phyloP scores from a whole-genome alignment of 306 rosid genomes.

The Dalbergia oliveri region DNA sequence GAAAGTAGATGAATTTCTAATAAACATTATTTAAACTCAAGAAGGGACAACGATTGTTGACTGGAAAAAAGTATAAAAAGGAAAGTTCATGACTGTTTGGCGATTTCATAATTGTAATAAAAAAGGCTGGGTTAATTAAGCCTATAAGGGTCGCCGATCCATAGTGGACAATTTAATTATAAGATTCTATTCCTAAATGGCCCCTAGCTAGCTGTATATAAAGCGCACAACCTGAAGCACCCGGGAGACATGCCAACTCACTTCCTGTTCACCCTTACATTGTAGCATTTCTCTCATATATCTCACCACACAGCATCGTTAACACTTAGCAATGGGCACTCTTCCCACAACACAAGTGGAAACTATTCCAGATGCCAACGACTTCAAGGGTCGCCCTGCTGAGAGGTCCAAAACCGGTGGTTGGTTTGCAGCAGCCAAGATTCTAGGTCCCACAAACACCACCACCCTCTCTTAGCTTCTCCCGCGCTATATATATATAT shows the following conservation, averaged over 20 bases:
- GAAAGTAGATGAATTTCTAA: background rate
- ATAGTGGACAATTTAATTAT: background rate
- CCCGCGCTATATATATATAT: too few species aligned
- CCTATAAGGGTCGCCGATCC: background rate
- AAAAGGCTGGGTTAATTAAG: background rate
- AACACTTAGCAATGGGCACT: slow-evolving; percentile 28
- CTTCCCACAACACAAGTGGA: slow-evolving; percentile 63
- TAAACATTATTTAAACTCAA: background rate
- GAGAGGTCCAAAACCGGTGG: slow-evolving; percentile 74
- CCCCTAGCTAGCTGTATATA: background rate
- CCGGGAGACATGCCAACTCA: background rate
- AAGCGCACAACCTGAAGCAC: background rate
- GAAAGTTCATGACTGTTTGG: too few species aligned
- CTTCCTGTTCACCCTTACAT: background rate
- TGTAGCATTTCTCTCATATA: background rate
- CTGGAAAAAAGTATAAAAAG: too few species aligned
- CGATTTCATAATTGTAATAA: background rate
- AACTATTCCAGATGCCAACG: slow-evolving; percentile 77
- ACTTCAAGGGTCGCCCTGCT: slow-evolving; percentile 77
- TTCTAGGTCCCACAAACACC: slow-evolving; percentile 58
- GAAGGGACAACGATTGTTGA: background rate
- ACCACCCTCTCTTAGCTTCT: background rate
- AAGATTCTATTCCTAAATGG: background rate
- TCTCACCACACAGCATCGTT: too few species aligned
- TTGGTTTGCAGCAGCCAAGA: slow-evolving; percentile 87